These are phyloP conservation scores for Solanum peruvianum DNA, from an alignment of 257 asterid species.

Conservation along the genomic window DNA sequence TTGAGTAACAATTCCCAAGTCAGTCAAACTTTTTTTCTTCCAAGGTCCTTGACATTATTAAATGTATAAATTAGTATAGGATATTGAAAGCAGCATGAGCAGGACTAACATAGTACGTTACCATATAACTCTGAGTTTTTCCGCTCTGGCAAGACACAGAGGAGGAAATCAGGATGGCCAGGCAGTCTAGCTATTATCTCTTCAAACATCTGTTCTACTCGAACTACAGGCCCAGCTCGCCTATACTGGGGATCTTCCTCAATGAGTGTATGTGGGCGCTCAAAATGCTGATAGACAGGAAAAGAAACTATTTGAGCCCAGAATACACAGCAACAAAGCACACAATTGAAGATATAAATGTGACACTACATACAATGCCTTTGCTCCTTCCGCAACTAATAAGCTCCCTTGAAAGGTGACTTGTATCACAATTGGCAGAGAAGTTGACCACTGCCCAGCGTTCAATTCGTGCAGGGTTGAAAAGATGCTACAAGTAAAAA, in stretches of 20 bases:
- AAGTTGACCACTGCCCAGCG: slow-evolving; percentile 89
- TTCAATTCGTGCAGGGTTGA: slow-evolving; percentile 40
- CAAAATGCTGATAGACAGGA: slow-evolving; percentile 46
- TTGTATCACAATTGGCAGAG: slow-evolving; percentile 65
- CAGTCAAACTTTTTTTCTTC: slow-evolving; percentile 72
- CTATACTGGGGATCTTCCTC: slow-evolving; percentile 69
- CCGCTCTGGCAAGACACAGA: slow-evolving; percentile 80
- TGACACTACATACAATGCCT: slow-evolving; percentile 66
- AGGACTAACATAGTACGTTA: slow-evolving; percentile 6
- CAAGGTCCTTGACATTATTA: slow-evolving; percentile 64
- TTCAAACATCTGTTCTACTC: slow-evolving; percentile 88
- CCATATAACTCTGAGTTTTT: slow-evolving; percentile 78
- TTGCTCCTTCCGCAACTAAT: slow-evolving; percentile 70
- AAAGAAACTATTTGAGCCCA: slow-evolving; percentile 1
- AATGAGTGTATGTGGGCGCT: slow-evolving; percentile 68
- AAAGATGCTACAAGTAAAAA: slow-evolving; percentile 47
- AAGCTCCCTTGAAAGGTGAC: slow-evolving; percentile 77
- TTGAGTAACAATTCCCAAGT: slow-evolving; percentile 67
- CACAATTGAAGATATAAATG: neutral
- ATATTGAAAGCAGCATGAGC: neutral
- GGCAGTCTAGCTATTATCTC: slow-evolving; percentile 50
- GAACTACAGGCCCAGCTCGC: slow-evolving; percentile 46
- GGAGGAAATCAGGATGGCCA: slow-evolving; percentile 66
- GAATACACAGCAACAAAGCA: neutral
- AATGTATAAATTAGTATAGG: neutral